These are phyloP conservation scores for Neoscytalidium dimidiatum DNA, from an alignment of 2,329 filamentous ascomycete genomes.

Conservation along the genomic window DNA sequence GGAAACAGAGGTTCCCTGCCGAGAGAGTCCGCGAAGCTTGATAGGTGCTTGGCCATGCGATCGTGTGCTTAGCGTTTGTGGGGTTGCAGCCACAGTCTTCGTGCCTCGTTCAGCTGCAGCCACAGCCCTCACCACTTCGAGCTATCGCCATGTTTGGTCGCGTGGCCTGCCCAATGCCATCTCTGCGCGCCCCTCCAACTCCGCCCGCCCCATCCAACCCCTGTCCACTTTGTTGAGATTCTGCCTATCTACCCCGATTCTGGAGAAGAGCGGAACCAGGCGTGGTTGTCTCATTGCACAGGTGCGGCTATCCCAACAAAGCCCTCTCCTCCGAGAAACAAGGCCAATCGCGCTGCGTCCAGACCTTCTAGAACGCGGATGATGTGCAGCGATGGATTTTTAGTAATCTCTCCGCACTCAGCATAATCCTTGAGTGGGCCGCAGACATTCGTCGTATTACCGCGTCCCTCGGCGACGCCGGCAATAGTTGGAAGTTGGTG, in stretches of 20 bases:
- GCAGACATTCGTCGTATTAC: not conserved
- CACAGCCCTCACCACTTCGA: not conserved
- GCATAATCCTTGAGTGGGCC: not conserved
- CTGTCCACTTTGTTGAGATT: not conserved
- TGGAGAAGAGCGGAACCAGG: not conserved
- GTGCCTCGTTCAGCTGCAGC: too few relatives aligned
- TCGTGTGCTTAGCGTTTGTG: slow-evolving; percentile 6
- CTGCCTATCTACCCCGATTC: not conserved
- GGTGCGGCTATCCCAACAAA: not conserved
- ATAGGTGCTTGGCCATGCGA: not conserved
- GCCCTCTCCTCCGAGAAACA: not conserved
- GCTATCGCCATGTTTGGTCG: not conserved
- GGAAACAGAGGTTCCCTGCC: too few relatives aligned
- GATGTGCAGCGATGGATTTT: not conserved
- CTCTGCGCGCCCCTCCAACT: not conserved
- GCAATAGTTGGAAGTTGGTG: not conserved
- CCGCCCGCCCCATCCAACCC: not conserved
- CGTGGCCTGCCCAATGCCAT: not conserved
- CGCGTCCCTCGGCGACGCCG: not conserved
- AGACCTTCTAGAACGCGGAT: slow-evolving; percentile 4
- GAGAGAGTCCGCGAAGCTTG: not conserved
- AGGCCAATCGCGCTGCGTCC: not conserved
- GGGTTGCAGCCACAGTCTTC: too few relatives aligned
- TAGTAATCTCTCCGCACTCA: too few relatives aligned
- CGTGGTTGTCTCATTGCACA: not conserved